Base-by-base conservation (phyloP, 345 rosid genomes). In the Arabis alpina region DNA sequence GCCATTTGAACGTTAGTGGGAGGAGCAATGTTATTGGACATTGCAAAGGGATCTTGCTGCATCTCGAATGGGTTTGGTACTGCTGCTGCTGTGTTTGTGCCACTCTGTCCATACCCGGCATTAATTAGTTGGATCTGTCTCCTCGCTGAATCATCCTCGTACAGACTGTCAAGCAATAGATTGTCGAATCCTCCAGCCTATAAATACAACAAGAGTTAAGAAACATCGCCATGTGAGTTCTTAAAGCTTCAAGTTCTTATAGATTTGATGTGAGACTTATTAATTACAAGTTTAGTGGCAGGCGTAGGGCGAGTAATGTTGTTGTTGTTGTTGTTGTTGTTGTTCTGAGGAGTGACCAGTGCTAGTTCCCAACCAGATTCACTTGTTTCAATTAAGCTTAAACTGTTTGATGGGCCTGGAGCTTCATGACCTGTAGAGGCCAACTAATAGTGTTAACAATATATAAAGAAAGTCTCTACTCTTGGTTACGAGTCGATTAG, bases 321-420 rank as follows among this genome's bases (percentile, higher is more conserved):
- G 44, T 76, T 86, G 54, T 68, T n/a, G n/a, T n/a, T n/a, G n/a
- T n/a, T 84, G 44, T 76, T 86, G 54, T 85, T 94, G 72, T 90
- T 83, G 82, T 96, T 88, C 30, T 96, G 89, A 80, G 93, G 86
- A 55, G 97, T 83, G 44, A 91, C 93, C 61, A 94, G 86, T 15
- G 98, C 97, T 36, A 94, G 71, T 78, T 94, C 99, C 99, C 99
- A 95, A 57, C 98, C 92, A 23, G 87, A 80, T 74, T 87, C 92
- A 77, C 81, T 68, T 40, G 80, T 72, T 70, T 70, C 76, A 62
- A 59, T 32, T 82, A 80, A 78, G 83, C 71, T 12, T 90, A 73
- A 74, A 68, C 64, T 45, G 82, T 85, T 79, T 80, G 93, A 72
- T 86, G 70, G 70, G 1, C 65, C 78, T 45, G 52, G 74, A 45